Base-by-base conservation (phyloP, 2,329 filamentous ascomycete genomes). In the Xylariaceae sp. region DNA sequence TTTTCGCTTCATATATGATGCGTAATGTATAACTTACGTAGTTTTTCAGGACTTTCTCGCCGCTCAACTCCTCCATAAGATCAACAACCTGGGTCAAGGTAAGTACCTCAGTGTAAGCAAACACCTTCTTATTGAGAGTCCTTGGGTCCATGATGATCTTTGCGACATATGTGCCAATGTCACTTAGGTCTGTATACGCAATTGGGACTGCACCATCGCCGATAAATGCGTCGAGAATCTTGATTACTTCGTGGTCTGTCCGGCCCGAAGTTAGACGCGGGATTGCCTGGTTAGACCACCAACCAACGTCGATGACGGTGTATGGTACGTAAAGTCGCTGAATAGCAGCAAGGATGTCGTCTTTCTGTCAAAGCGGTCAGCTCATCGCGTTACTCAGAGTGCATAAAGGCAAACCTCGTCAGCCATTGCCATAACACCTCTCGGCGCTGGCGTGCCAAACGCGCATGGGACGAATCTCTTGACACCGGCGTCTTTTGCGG, bases 391-490 rank as follows among this genome's bases (percentile, higher is more conserved):
- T 14, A 23, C 14, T 45, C n/a, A 10, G 19, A 10, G 6, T 19
- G 19, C 7, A 45, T 40, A 12, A n/a, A 5, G 20, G 18, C 56
- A 12, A 56, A 69, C 67, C 48, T 55, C 10, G 20, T 71, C 69
- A 20, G 51, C 49, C 16, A 67, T 19, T 14, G 12, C 16, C 57
- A 71, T 61, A 5, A 70, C 59, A 6, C 76, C 77, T 0, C 76
- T 72, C 1, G 79, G 75, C 1, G 74, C 69, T 16, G 79, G 68
- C 0, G 79, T 77, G n/a, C 73, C 75, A 52, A 79, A 83, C 52
- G 73, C 75, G 61, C 77, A 79, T 2, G 81, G 81, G 26, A 84
- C 74, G 59, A 82, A 84, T 43, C 82, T 76, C 57, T 76, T 73
- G 9, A 83, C 76, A 0, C 80, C 79, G 2, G 76, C 78, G 45